A percentile compares a stretch with the other conserved stretches of the same genome.
Conservation (phyloP, 2,329 filamentous ascomycete genomes). For the Gyromitra esculenta region DNA sequence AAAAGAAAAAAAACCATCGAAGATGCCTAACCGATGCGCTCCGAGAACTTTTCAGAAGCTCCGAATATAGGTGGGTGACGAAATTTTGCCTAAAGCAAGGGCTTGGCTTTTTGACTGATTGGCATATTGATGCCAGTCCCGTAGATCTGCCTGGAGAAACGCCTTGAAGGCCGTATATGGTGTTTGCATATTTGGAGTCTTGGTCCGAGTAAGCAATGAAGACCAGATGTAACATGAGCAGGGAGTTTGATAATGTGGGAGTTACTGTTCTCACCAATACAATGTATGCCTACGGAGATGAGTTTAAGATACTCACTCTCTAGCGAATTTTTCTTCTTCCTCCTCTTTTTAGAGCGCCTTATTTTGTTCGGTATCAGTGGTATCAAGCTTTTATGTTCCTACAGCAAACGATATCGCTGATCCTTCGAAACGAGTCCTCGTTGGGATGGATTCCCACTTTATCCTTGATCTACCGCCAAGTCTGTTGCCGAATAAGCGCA, state of each 20-base stretch:
- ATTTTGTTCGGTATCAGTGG: too few species aligned
- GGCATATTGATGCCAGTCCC: background rate
- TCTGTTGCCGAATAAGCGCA: conserved; percentile 18
- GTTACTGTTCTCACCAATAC: background rate
- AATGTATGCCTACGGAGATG: background rate
- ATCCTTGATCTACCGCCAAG: conserved; percentile 37
- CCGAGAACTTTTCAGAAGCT: background rate
- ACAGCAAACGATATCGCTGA: background rate
- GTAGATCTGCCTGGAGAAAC: background rate
- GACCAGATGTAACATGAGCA: background rate
- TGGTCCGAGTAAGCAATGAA: background rate
- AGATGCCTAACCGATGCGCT: background rate
- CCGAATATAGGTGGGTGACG: background rate
- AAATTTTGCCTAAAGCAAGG: conserved; percentile 22
- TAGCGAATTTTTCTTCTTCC: too few species aligned
- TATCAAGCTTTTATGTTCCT: too few species aligned
- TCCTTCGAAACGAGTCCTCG: background rate
- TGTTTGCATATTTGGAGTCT: background rate
- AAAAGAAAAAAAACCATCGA: background rate
- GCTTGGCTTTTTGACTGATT: conserved; percentile 4
- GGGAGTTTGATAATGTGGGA: background rate
- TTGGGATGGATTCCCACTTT: background rate
- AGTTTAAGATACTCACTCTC: background rate
- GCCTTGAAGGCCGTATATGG: background rate
- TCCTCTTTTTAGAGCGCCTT: too few species aligned